Evolutionary conservation across 768 basidiomycete species (phyloP), one percentile per base, ranked within the genome.

Genomic region (Suillus lakei): DNA sequence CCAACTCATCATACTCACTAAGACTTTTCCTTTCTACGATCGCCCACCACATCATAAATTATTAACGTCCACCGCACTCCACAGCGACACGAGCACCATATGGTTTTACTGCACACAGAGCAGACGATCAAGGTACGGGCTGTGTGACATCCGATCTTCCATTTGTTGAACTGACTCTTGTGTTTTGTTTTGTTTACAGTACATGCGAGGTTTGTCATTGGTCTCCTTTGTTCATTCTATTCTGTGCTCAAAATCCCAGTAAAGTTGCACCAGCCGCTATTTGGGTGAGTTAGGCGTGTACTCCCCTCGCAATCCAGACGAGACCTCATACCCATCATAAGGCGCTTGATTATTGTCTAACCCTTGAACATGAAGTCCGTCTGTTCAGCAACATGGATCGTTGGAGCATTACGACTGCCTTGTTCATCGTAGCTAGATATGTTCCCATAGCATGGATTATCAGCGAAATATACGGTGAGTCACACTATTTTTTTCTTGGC

Each of bases 381-480:
- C 41, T 67, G 8, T 30, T 67, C 46, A 63, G 30, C 12, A 30
- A 48, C 15, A 53, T 53, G 30, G 46, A 53, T 15, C 36, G 58
- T 23, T 59, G 55, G 66, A 34, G 66, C 28, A 18, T 67, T 21
- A 21, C 66, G 3, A 62, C 50, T 51, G n/a, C 64, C 15, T 30
- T 67, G 43, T 67, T 64, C 41, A 58, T 67, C 26, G 43, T 59
- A 44, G 64, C 62, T 7, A 48, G 66, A 58, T 67, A 67, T 60
- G 51, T 53, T 44, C 62, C 66, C 16, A 26, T 67, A 28, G 26
- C 58, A 10, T 62, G 62, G 58, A 51, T 62, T 36, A 12, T 63
- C 21, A 56, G 58, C 32, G 21, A 62, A 6, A 43, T 51, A 43
- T 67, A 67, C 51, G 62, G 66, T 67, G 56, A 28, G 66, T 10